These are phyloP conservation scores for Suillus plorans DNA, from an alignment of 768 basidiomycete genomes.

Conservation along the genomic window DNA sequence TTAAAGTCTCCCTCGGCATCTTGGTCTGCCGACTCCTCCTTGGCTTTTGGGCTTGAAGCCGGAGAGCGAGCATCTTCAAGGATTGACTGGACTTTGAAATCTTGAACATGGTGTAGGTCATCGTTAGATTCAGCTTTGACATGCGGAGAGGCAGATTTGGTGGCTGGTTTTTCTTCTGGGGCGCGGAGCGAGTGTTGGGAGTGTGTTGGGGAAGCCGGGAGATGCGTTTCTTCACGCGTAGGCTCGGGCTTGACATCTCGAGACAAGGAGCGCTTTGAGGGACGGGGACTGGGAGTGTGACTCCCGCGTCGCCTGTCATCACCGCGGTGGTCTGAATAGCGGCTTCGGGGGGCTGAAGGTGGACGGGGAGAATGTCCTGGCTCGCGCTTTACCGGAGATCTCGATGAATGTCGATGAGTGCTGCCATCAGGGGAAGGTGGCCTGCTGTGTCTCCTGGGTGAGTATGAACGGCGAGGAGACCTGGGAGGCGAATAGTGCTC, in stretches of 20 bases:
- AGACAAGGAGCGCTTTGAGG: background rate
- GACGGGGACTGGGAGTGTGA: background rate
- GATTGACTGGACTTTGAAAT: background rate
- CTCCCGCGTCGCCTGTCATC: background rate
- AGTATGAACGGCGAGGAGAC: background rate
- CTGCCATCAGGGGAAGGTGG: background rate
- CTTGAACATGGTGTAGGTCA: too few relatives aligned
- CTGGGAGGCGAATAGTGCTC: background rate
- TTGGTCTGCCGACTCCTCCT: slow-evolving; percentile 15
- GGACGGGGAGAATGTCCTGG: background rate
- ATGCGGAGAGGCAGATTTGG: background rate
- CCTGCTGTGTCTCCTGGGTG: background rate
- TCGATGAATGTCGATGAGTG: background rate
- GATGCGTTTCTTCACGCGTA: background rate
- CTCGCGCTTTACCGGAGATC: background rate
- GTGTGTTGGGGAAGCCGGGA: background rate
- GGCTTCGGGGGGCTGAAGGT: background rate
- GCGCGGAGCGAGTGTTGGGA: background rate
- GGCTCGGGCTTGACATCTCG: background rate
- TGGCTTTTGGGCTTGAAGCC: slow-evolving; percentile 9
- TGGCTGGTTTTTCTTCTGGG: background rate
- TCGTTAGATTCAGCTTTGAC: background rate
- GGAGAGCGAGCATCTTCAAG: background rate
- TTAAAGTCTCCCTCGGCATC: slow-evolving; percentile 20
- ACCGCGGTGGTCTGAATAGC: background rate